Conservation (phyloP, 768 basidiomycete genomes). For the Gelatoporia subvermispora region DNA sequence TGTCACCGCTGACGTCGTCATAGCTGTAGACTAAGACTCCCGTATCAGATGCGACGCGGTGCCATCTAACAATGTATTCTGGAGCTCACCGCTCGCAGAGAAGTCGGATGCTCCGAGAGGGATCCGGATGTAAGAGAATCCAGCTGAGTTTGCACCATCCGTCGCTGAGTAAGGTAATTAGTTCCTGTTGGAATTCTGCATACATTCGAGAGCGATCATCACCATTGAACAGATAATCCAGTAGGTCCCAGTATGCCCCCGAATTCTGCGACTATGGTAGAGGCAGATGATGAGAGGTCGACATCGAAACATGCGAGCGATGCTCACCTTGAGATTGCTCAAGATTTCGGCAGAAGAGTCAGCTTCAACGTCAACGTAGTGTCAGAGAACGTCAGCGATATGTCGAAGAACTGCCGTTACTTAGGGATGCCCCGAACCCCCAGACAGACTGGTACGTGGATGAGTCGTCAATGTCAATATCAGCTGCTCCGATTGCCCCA, state of each 20-base stretch:
- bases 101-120: slow-evolving; percentile 75
- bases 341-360: too few relatives aligned
- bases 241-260: slow-evolving; percentile 51
- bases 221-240: slow-evolving; percentile 55
- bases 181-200: too few relatives aligned
- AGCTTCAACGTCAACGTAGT: neutral
- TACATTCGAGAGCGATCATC: too few relatives aligned
- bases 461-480: slow-evolving; percentile 57
- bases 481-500: slow-evolving; percentile 50
- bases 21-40: slow-evolving; percentile 53
- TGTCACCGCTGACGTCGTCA: slow-evolving; percentile 60
- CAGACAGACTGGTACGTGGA: slow-evolving; percentile 55
- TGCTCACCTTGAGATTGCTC: too few relatives aligned
- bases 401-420: slow-evolving; percentile 29
- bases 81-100: slow-evolving; percentile 44
- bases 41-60: neutral
- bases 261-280: slow-evolving; percentile 41
- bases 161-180: slow-evolving; percentile 33
- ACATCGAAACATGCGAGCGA: too few relatives aligned
- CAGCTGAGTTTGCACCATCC: slow-evolving; percentile 58
- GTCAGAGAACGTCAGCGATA: neutral
- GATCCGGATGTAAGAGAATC: slow-evolving; percentile 64
- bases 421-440: slow-evolving; percentile 65
- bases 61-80: neutral
- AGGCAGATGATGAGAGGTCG: too few relatives aligned